Percentiles rank a stretch among this genome's conserved stretches.
Evolutionary conservation across 2,329 filamentous ascomycete genomes (phyloP).

Genomic region (Colletotrichum sublineola): DNA sequence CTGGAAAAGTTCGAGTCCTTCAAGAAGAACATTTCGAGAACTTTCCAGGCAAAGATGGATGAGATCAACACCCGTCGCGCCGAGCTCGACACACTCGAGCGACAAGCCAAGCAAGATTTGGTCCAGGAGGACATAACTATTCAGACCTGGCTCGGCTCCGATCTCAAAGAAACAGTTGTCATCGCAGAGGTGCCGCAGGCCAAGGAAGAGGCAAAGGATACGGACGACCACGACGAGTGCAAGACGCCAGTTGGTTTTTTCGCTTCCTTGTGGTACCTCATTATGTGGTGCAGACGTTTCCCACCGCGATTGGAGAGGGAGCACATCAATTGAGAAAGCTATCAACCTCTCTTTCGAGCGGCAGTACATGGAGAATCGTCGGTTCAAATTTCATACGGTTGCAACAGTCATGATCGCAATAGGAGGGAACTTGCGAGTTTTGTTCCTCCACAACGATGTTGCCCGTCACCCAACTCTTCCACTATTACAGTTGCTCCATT

Average conservation of each 20-base stretch:
- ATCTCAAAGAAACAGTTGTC: not conserved
- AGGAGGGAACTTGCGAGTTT: not conserved
- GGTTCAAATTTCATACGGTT: not conserved
- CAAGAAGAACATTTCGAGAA: not conserved
- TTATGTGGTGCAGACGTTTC: not conserved
- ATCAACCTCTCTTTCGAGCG: not conserved
- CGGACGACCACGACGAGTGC: not conserved
- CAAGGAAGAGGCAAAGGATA: not conserved
- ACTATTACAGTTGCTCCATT: not conserved
- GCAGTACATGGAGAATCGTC: not conserved
- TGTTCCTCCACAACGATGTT: not conserved
- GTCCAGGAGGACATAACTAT: not conserved
- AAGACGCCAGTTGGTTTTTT: not conserved
- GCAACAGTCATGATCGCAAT: no score
- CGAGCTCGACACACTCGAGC: not conserved
- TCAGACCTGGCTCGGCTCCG: not conserved
- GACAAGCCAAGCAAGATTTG: not conserved
- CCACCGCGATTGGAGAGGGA: no score
- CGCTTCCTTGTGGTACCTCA: not conserved
- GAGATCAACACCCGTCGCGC: not conserved
- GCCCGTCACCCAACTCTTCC: slow-evolving; percentile 6
- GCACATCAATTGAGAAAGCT: not conserved
- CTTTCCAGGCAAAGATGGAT: not conserved
- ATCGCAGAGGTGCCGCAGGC: not conserved
- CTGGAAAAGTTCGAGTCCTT: not conserved